These are phyloP conservation scores for Datura wrightii DNA, from an alignment of 257 asterid genomes.

Conservation along the genomic window DNA sequence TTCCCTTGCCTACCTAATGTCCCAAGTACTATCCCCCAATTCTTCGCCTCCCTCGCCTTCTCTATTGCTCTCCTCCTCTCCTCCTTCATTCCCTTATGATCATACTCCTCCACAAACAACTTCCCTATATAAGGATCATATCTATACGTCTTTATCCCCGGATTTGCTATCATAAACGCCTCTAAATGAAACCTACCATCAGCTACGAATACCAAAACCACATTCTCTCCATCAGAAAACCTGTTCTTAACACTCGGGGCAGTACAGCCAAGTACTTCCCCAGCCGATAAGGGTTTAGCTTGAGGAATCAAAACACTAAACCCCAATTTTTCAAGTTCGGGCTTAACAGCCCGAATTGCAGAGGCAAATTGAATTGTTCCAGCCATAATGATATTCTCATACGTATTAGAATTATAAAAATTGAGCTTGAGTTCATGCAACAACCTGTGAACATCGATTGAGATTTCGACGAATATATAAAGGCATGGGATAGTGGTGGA, in stretches of 20 bases:
- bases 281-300: conserved; percentile 92
- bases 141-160: conserved; percentile 67
- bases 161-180: conserved; percentile 98
- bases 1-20: conserved; percentile 96
- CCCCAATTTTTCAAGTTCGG: conserved; percentile 80
- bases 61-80: conserved; percentile 85
- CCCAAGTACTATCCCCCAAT: conserved; percentile 90
- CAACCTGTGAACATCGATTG: conserved; percentile 60
- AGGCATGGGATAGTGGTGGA: conserved; percentile 76
- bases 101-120: conserved; percentile 92
- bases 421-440: conserved; percentile 64
- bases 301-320: conserved; percentile 86
- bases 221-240: conserved; percentile 39
- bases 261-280: conserved; percentile 95
- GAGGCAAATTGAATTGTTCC: conserved; percentile 88
- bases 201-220: conserved; percentile 78
- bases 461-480: conserved; percentile 84
- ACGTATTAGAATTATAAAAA: conserved; percentile 37
- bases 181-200: conserved; percentile 97
- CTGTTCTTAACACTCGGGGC: conserved; percentile 71
- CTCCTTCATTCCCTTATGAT: conserved; percentile 82
- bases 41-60: conserved; percentile 67
- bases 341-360: conserved; percentile 85
- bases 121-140: conserved; percentile 88
- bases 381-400: conserved; percentile 67